Conservation (phyloP, 1,284 basidiomycete species). For the Pseudozyma thailandica region DNA sequence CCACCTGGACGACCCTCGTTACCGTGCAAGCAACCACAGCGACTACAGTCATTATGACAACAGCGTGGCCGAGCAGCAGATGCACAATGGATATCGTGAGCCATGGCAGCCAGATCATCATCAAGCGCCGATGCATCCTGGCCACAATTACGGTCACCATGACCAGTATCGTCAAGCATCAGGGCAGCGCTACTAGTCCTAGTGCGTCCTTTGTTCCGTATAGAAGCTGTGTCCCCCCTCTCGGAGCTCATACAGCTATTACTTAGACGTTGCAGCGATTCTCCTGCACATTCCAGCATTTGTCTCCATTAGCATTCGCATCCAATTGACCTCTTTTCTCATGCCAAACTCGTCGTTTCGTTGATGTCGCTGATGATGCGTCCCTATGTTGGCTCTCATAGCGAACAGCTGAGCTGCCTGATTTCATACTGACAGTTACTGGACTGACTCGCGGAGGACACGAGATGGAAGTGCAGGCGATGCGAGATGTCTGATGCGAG, state of each 20-base stretch:
- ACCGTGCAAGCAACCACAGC: constrained; percentile 2
- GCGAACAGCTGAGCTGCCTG: too few relatives aligned
- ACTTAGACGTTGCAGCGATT: background rate
- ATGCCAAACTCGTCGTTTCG: too few relatives aligned
- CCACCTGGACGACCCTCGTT: constrained; percentile 6
- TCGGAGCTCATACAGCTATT: background rate
- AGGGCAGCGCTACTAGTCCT: constrained; percentile 9
- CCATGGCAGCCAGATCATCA: constrained; percentile 14
- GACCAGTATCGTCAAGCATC: constrained; percentile 12
- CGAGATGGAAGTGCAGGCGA: too few relatives aligned
- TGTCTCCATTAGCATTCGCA: too few relatives aligned
- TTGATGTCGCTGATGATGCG: too few relatives aligned
- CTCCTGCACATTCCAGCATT: background rate
- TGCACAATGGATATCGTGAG: constrained; percentile 9
- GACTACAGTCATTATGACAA: constrained; percentile 6
- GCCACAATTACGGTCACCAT: constrained; percentile 8
- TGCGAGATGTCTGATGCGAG: too few relatives aligned
- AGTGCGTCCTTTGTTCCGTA: background rate
- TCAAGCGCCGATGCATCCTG: too few relatives aligned
- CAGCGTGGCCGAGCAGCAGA: constrained; percentile 3
- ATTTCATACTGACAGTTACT: too few relatives aligned
- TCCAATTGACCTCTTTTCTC: too few relatives aligned
- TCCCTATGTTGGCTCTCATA: too few relatives aligned
- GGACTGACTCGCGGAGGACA: too few relatives aligned
- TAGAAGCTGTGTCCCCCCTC: background rate